Conservation (phyloP, 1,139 yeast genomes). For the Debaryomyces udenii region DNA sequence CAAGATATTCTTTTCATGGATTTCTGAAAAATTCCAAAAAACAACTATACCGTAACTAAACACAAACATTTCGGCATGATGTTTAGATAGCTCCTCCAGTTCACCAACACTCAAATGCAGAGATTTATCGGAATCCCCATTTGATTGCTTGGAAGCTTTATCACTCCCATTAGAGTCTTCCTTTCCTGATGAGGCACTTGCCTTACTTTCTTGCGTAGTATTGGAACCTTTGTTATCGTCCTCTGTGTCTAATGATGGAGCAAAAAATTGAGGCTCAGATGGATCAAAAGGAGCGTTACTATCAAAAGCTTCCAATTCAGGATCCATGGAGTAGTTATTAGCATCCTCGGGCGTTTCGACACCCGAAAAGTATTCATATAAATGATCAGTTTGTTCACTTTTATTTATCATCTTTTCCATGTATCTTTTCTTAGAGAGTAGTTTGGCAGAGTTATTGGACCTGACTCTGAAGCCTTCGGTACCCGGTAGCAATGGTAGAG, state of each 20-base stretch:
- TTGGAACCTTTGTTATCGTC: slow-evolving; percentile 20
- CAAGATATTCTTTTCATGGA: slow-evolving; percentile 87
- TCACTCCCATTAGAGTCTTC: slow-evolving; percentile 2
- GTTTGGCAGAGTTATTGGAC: slow-evolving; percentile 73
- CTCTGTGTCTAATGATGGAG: slow-evolving; percentile 37
- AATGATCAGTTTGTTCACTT: slow-evolving; percentile 85
- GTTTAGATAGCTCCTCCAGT: slow-evolving; percentile 59
- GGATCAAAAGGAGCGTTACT: slow-evolving; percentile 47
- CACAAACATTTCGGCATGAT: slow-evolving; percentile 85
- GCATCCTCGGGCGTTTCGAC: slow-evolving; percentile 70
- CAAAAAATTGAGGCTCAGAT: slow-evolving; percentile 53
- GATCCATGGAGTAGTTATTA: slow-evolving; percentile 57
- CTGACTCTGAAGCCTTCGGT: slow-evolving; percentile 80
- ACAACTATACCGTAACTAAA: slow-evolving; percentile 93
- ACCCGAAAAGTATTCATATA: slow-evolving; percentile 88
- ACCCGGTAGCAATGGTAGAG: slow-evolving; percentile 86
- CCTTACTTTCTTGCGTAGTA: slow-evolving; percentile 15
- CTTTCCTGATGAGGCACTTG: slow-evolving; percentile 22
- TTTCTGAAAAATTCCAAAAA: slow-evolving; percentile 93
- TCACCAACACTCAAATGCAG: slow-evolving; percentile 2
- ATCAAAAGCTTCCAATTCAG: slow-evolving; percentile 43
- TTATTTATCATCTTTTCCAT: slow-evolving; percentile 80
- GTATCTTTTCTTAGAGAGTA: slow-evolving; percentile 59
- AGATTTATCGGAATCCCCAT: not conserved
- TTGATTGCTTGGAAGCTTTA: not conserved